Evolutionary conservation across 371 early-diverging fungal species (phyloP).

Genomic region (Enterocytospora artemiae): DNA sequence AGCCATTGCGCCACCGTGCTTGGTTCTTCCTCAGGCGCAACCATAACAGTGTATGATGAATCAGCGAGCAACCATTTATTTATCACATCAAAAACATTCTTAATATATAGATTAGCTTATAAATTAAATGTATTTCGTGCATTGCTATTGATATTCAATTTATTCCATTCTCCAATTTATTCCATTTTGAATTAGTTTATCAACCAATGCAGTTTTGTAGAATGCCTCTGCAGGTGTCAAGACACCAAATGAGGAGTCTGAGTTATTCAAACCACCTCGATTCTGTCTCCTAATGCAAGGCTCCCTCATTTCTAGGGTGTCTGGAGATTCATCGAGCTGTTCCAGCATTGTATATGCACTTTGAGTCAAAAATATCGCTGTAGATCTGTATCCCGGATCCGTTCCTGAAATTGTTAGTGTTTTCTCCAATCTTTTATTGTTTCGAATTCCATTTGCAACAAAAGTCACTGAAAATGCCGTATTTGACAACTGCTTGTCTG

Average conservation of each 20-base stretch:
- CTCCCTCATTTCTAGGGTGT: too few species aligned
- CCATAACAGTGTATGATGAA: too few species aligned
- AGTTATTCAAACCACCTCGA: conserved; percentile 14
- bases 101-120: not conserved
- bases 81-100: not conserved
- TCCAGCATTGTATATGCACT: conserved; percentile 20
- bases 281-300: too few species aligned
- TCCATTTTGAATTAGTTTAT: conserved; percentile 39
- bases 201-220: conserved; percentile 42
- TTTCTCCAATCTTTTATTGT: conserved; percentile 20
- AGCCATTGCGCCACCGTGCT: conserved; percentile 59
- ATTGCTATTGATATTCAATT: not conserved
- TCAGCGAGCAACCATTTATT: too few species aligned
- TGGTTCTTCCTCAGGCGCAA: too few species aligned
- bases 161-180: conserved; percentile 39
- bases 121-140: not conserved
- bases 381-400: conserved; percentile 57
- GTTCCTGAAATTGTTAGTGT: conserved; percentile 48
- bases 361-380: conserved; percentile 48
- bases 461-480: conserved; percentile 47
- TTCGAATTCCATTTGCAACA: conserved; percentile 21
- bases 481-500: conserved; percentile 29
- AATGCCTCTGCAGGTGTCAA: conserved; percentile 55
- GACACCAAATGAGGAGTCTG: conserved; percentile 41
- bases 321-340: too few species aligned